Conservation (phyloP, 257 asterid genomes). For the Solanum etuberosum region DNA sequence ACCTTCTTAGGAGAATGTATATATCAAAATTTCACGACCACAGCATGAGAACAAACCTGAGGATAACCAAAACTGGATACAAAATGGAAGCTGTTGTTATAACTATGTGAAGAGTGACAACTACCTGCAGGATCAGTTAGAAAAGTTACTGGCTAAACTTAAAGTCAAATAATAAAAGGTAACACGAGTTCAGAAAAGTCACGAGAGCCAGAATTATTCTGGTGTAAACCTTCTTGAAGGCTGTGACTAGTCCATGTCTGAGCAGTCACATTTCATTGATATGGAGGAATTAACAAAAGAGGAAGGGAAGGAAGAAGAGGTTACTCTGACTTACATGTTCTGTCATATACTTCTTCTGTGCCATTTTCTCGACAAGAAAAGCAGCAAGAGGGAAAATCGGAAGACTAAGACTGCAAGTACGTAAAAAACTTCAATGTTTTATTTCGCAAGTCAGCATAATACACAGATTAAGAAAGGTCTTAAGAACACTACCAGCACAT, state of each 20-base stretch:
- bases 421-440: not conserved
- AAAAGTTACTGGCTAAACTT: not conserved
- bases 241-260: not conserved
- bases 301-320: not conserved
- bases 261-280: not conserved
- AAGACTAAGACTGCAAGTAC: slow-evolving; percentile 65
- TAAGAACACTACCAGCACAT: slow-evolving; percentile 75
- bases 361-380: slow-evolving; percentile 67
- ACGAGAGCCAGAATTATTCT: not conserved
- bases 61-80: slow-evolving; percentile 83
- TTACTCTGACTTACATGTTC: slow-evolving; percentile 48
- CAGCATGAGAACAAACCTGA: slow-evolving; percentile 47
- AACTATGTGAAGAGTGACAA: slow-evolving; percentile 51
- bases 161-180: not conserved
- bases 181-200: not conserved
- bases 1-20: not conserved
- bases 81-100: slow-evolving; percentile 55
- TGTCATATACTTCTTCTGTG: slow-evolving; percentile 39
- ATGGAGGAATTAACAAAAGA: not conserved
- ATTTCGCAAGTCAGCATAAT: not conserved
- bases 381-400: slow-evolving; percentile 76
- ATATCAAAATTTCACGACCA: not conserved
- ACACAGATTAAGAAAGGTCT: not conserved
- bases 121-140: slow-evolving; percentile 44
- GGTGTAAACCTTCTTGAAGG: not conserved